Evolutionary conservation across 2,329 filamentous ascomycete genomes (phyloP).

Genomic region (Westerdykella ornata): DNA sequence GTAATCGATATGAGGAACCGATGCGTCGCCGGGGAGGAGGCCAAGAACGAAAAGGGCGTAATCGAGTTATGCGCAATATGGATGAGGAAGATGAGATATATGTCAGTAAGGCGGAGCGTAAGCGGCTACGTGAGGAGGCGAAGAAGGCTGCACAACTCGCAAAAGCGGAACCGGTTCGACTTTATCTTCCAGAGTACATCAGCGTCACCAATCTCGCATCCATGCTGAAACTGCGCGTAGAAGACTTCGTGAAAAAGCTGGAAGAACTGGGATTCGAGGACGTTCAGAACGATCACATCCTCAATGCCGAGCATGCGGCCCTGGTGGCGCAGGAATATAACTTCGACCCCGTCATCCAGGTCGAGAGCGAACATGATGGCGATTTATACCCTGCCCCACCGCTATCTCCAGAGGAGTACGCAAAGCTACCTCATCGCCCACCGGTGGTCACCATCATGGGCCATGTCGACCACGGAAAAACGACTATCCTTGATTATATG

Average conservation of each 20-base stretch:
- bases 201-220: slow-evolving; percentile 75
- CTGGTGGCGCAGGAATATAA: slow-evolving; percentile 90
- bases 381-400: slow-evolving; percentile 61
- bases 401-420: slow-evolving; percentile 53
- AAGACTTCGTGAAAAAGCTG: slow-evolving; percentile 68
- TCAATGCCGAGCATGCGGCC: slow-evolving; percentile 84
- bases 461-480: slow-evolving; percentile 97
- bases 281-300: slow-evolving; percentile 70
- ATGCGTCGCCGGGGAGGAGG: slow-evolving; percentile 17
- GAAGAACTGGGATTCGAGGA: slow-evolving; percentile 89
- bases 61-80: slow-evolving; percentile 15
- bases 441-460: slow-evolving; percentile 99
- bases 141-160: slow-evolving; percentile 30
- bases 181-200: slow-evolving; percentile 85
- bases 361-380: slow-evolving; percentile 49
- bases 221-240: slow-evolving; percentile 62
- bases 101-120: slow-evolving; percentile 24
- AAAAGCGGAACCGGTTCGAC: slow-evolving; percentile 36
- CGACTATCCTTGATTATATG: slow-evolving; percentile 87
- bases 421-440: slow-evolving; percentile 64
- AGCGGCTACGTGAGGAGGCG: slow-evolving; percentile 28
- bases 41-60: slow-evolving; percentile 8
- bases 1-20: slow-evolving; percentile 30
- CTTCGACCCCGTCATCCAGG: slow-evolving; percentile 73
- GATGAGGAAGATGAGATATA: slow-evolving; percentile 18